A percentile compares a stretch with the other conserved stretches of the same genome.
Conservation (phyloP, 306 rosid species). For the Canavalia ensiformis region DNA sequence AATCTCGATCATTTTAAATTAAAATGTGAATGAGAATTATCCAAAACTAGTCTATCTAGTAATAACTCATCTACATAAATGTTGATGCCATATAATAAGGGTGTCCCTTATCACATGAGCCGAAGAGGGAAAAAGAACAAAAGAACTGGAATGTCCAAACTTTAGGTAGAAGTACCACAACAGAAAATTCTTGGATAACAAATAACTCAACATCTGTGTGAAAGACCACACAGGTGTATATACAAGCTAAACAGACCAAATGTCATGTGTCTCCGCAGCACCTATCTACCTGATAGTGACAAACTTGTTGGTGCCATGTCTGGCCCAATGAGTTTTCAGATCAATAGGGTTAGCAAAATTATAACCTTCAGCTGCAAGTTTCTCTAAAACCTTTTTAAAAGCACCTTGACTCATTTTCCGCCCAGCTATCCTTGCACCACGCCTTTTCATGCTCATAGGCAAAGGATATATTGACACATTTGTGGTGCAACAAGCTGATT, state of each 20-base stretch:
- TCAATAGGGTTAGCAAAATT: constrained; percentile 84
- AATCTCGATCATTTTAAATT: constrained; percentile 49
- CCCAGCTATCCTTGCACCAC: constrained; percentile 98
- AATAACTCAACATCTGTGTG: constrained; percentile 67
- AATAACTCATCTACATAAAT: constrained; percentile 68
- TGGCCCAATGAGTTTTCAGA: constrained; percentile 91
- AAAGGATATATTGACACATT: constrained; percentile 85
- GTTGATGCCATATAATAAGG: constrained; percentile 56
- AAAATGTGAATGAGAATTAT: constrained; percentile 52
- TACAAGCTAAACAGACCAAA: constrained; percentile 65
- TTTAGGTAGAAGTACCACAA: constrained; percentile 56
- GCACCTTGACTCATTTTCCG: constrained; percentile 99
- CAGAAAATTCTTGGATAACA: constrained; percentile 64
- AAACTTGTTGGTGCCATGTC: constrained; percentile 97
- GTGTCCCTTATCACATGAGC: constrained; percentile 63
- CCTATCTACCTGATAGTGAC: constrained; percentile 91
- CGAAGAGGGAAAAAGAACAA: constrained; percentile 57
- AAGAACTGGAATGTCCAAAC: constrained; percentile 58
- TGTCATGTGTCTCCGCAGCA: constrained; percentile 45
- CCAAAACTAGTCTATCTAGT: constrained; percentile 62
- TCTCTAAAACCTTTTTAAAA: constrained; percentile 95
- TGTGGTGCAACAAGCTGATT: constrained; percentile 97
- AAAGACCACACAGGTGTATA: constrained; percentile 72
- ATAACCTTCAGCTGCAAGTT: constrained; percentile 91
- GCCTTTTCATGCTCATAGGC: constrained; percentile 94